phyloP scores from a whole-genome alignment of 1,284 basidiomycete species.

The Trametes hirsuta region DNA sequence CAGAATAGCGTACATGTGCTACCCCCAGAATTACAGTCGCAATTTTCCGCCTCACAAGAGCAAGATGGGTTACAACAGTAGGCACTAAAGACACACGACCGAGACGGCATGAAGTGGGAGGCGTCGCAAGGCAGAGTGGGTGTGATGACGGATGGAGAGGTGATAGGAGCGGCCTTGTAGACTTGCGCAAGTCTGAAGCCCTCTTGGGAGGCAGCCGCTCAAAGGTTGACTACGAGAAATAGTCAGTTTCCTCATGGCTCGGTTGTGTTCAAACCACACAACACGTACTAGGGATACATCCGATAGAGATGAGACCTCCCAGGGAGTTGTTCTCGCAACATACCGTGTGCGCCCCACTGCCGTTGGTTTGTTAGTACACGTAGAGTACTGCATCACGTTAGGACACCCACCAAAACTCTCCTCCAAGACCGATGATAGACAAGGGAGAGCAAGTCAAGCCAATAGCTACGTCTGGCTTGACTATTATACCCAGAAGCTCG shows the following conservation, averaged over 20 bases:
- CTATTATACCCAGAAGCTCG: conserved; percentile 28
- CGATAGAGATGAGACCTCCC: conserved; percentile 22
- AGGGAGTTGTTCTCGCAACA: conserved; percentile 23
- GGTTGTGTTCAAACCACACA: neutral
- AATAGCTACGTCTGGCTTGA: conserved; percentile 25
- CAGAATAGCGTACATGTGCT: no score
- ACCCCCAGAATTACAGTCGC: no score
- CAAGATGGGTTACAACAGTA: no score
- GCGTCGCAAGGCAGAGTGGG: no score
- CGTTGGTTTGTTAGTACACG: neutral
- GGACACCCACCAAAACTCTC: conserved; percentile 24
- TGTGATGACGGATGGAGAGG: no score
- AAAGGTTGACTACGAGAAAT: neutral
- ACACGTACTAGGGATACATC: conserved; percentile 22
- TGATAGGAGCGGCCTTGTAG: no score
- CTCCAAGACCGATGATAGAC: conserved; percentile 26
- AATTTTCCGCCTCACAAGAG: no score
- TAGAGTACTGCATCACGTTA: neutral
- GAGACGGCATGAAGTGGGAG: no score
- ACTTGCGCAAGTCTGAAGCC: no score
- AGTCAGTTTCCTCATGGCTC: neutral
- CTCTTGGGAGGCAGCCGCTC: neutral
- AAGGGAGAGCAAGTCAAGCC: conserved; percentile 35
- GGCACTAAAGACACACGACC: no score
- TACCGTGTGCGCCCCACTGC: conserved; percentile 1